Base-by-base conservation (phyloP, 176 grass and related monocot genomes). In the Raddia distichophylla region DNA sequence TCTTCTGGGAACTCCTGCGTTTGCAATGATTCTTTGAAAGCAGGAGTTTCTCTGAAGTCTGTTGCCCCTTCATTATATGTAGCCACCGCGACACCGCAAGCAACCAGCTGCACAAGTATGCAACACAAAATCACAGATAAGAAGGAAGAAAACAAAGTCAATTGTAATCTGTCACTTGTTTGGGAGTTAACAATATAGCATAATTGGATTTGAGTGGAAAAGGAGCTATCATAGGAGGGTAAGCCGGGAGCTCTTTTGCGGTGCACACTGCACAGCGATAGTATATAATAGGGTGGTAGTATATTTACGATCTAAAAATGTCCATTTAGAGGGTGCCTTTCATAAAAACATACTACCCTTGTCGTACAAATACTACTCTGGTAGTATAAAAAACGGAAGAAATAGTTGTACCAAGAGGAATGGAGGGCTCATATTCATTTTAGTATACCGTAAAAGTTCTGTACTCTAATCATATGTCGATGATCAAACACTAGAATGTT, bases 61-160 rank as follows among this genome's bases (percentile, higher is more conserved):
- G 93, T 91, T 7, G 96, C 96, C 6, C 96, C 96, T 10, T 99
- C 88, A 15, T 99, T 95, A 47, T 95, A 99, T 10, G 96, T 95
- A 60, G 91, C 66, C 71, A 93, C 96, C 10, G 96, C 96, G 1
- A 99, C 70, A 10, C 96, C 96, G 40, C 93, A 95, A 76, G 96
- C 93, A 91, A 93, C 32, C 78, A 99, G 27, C 96, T 99, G 93
- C 51, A 82, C 42, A 85, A 75, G 53, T 60, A 86, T 20, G 66
- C 10, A 71, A 85, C 20, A 32, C 7, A 7, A 49, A 79, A 65
- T 27, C 5, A 6, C 34, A 46, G 37, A 32, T 16, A 14, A 22
- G 54, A 17, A 42, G 50, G 49, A 44, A 58, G 27, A 78, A 64
- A 6, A 4, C 1, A 18, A 19, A 83, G 20, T 67, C 8, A 3